Conservation (phyloP, 1,284 basidiomycete genomes). For the Kwoniella shivajii region DNA sequence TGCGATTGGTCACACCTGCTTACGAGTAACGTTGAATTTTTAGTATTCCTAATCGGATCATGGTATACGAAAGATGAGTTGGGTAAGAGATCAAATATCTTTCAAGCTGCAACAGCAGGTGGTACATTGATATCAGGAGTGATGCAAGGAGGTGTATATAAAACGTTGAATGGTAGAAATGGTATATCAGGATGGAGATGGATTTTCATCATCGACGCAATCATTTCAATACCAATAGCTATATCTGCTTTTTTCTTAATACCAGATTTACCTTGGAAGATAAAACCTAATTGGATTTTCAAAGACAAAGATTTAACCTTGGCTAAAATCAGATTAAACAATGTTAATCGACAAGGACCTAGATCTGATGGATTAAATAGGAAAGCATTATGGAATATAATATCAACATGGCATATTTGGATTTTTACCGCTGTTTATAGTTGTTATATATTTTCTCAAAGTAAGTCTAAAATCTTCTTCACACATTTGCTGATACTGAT, state of each 20-base stretch:
- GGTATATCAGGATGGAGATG: constrained; percentile 31
- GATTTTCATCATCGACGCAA: constrained; percentile 25
- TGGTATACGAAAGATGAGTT: constrained; percentile 36
- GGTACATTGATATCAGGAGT: constrained; percentile 27
- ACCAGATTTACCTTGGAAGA: constrained; percentile 25
- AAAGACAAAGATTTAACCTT: constrained; percentile 20
- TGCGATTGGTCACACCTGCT: not conserved
- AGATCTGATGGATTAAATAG: constrained; percentile 18
- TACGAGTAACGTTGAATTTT: not conserved
- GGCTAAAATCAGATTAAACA: constrained; percentile 12
- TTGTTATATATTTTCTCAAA: constrained; percentile 18
- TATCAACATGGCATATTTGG: constrained; percentile 40
- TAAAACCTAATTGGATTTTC: constrained; percentile 28
- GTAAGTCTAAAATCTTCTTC: not conserved
- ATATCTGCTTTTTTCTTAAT: constrained; percentile 23
- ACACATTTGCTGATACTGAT: no score
- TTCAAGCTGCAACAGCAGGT: constrained; percentile 24
- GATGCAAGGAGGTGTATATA: constrained; percentile 30
- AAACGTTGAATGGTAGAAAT: constrained; percentile 25
- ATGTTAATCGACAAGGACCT: constrained; percentile 17
- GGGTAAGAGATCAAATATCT: constrained; percentile 28
- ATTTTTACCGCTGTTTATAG: constrained; percentile 20
- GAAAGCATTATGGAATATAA: constrained; percentile 23
- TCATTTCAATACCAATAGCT: constrained; percentile 18
- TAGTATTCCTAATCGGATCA: constrained; percentile 26